Percentiles rank a stretch among this genome's conserved stretches.
Conservation (phyloP, 495 filamentous ascomycete genomes). For the Lasiosphaeria hispida region DNA sequence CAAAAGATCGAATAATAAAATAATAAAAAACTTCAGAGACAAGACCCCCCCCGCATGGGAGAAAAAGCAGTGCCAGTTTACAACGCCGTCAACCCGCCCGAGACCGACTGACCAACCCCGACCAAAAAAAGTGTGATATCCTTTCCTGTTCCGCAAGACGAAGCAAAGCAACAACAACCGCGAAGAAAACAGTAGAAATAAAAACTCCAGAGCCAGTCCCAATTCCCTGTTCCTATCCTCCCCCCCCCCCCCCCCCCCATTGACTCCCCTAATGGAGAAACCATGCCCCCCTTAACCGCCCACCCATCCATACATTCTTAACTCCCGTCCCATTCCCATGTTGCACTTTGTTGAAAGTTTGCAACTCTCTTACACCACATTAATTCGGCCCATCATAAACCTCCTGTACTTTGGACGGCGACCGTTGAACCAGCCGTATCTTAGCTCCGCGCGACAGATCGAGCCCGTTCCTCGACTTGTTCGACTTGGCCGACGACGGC, state of each 20-base stretch:
- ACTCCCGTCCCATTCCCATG: background rate
- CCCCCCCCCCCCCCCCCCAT: background rate
- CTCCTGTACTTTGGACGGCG: background rate
- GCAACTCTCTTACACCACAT: no score
- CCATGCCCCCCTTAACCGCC: background rate
- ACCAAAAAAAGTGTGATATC: no score
- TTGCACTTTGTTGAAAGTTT: background rate
- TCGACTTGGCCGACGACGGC: background rate
- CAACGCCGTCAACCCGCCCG: no score
- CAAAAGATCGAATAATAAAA: no score
- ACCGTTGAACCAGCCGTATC: constrained; percentile 5
- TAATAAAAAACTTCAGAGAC: no score
- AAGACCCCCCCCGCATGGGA: no score
- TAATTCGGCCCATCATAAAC: no score
- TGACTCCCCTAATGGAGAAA: background rate
- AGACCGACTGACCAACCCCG: no score
- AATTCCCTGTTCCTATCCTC: background rate
- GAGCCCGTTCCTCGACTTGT: background rate
- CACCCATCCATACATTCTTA: background rate
- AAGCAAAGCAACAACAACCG: background rate
- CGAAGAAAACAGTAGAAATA: background rate
- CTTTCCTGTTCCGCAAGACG: background rate
- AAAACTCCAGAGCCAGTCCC: background rate
- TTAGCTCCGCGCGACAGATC: background rate
- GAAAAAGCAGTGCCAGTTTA: no score